Conservation (phyloP, 495 filamentous ascomycete species). For the Extremus antarcticus region DNA sequence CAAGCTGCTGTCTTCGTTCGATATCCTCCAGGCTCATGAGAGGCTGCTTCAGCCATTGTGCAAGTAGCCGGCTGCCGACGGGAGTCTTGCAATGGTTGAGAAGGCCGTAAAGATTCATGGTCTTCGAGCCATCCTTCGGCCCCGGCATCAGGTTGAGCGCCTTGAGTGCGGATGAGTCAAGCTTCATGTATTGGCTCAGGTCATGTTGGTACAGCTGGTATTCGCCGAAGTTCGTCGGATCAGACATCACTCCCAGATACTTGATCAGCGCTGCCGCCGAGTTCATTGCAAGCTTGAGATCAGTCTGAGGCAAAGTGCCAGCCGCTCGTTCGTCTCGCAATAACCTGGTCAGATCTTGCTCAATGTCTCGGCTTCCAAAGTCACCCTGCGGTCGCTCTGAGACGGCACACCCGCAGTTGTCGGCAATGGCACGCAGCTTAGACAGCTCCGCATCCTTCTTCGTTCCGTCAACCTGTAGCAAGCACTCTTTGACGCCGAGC, state of each 20-base stretch:
- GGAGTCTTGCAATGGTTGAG: slow-evolving; percentile 98
- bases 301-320: slow-evolving; percentile 73
- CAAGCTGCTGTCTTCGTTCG: slow-evolving; percentile 81
- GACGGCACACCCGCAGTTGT: slow-evolving; percentile 81
- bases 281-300: slow-evolving; percentile 94
- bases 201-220: slow-evolving; percentile 97
- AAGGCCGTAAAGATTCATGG: slow-evolving; percentile 91
- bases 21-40: slow-evolving; percentile 88
- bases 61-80: slow-evolving; percentile 75
- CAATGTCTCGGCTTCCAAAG: slow-evolving; percentile 86
- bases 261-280: slow-evolving; percentile 89
- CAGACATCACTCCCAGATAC: slow-evolving; percentile 83
- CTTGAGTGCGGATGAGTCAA: slow-evolving; percentile 87
- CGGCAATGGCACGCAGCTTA: slow-evolving; percentile 79
- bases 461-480: slow-evolving; percentile 63
- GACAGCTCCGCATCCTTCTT: slow-evolving; percentile 79
- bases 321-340: slow-evolving; percentile 74
- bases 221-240: slow-evolving; percentile 89
- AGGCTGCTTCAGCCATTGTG: slow-evolving; percentile 97
- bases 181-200: slow-evolving; percentile 94
- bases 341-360: slow-evolving; percentile 81
- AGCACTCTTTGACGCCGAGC: slow-evolving; percentile 85
- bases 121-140: slow-evolving; percentile 84
- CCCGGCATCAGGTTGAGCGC: slow-evolving; percentile 97
- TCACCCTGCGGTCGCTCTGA: slow-evolving; percentile 65